Base-by-base conservation (phyloP, 1,139 yeast genomes). In the Lodderomyces parapsilosis region DNA sequence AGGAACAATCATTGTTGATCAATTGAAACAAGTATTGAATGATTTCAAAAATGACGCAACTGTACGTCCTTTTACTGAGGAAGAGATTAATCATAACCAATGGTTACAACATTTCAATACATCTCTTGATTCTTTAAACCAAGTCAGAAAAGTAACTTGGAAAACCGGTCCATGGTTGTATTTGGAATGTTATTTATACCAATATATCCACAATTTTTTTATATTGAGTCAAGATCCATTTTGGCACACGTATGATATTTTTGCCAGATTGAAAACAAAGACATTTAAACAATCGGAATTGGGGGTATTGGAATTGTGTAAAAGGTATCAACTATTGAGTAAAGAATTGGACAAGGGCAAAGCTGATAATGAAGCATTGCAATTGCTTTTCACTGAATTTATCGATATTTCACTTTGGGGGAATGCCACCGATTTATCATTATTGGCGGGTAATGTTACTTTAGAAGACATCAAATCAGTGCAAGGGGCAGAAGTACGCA, bases 381-480 rank as follows among this genome's bases (percentile, higher is more conserved):
- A 73, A 48, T 58, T 78, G n/a, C 63, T 82, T 40, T 85, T 85
- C 65, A 74, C 75, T 49, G 99, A 94, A 60, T 87, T 90, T 55
- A 67, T 86, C 38, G 96, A 90, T 58, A 81, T 93, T 48, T 87
- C 97, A 0, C 71, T 93, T 46, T 93, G 99, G 99, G 99, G 99
- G 19, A 93, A 93, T 63, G 97, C 98, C 19, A 89, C 97, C 6
- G 99, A 93, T 65, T 75, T 93, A 57, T 89, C 97, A 0, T 71
- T 94, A 47, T 72, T 93, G 50, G 91, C 95, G 4, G 89, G 87
- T 44, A 87, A 88, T 34, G 81, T 93, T 6, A 61, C 75, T 3
- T 64, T 89, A 32, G 96, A 90, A 44, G 97, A 93, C 52, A 86
- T 93, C 55, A 86, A 88, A 62, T 82, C 93, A 5, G 79, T 90